Percentiles rank a stretch among this genome's conserved stretches.
Evolutionary conservation across 441 rosid species (phyloP).

Genomic region (Raphanus hybrid): DNA sequence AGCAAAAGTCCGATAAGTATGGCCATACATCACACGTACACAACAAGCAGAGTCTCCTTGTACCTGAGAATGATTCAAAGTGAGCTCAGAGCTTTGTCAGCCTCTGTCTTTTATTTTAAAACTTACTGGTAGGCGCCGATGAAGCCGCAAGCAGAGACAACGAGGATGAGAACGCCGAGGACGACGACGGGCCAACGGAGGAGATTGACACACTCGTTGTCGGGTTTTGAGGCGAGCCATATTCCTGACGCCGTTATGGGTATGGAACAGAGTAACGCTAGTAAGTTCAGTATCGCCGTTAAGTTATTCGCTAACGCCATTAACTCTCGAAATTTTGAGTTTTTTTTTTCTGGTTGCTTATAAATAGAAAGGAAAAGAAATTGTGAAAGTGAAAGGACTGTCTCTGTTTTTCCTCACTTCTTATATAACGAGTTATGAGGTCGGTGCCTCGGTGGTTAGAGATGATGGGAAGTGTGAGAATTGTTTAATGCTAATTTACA

Average conservation of each 20-base stretch:
- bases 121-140: constrained; percentile 61
- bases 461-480: constrained; percentile 35
- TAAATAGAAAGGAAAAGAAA: not conserved
- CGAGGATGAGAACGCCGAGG: constrained; percentile 26
- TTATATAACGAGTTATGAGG: too few species aligned
- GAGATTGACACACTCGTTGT: constrained; percentile 65
- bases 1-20: constrained; percentile 60
- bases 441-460: too few species aligned
- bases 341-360: not conserved
- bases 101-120: not conserved
- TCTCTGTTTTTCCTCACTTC: constrained; percentile 21
- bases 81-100: constrained; percentile 10
- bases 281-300: constrained; percentile 84
- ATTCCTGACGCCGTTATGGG: constrained; percentile 86
- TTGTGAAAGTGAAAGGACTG: constrained; percentile 25
- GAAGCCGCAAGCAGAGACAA: constrained; percentile 69
- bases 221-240: constrained; percentile 85
- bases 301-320: constrained; percentile 87
- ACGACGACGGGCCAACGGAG: constrained; percentile 72
- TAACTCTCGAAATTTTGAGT: constrained; percentile 20
- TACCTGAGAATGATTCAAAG: constrained; percentile 35
- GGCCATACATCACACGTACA: constrained; percentile 73
- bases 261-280: constrained; percentile 85
- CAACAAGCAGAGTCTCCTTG: constrained; percentile 62
- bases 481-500: constrained; percentile 20